These are phyloP conservation scores for Suillus clintonianus DNA, from an alignment of 768 basidiomycete species.

Conservation along the genomic window DNA sequence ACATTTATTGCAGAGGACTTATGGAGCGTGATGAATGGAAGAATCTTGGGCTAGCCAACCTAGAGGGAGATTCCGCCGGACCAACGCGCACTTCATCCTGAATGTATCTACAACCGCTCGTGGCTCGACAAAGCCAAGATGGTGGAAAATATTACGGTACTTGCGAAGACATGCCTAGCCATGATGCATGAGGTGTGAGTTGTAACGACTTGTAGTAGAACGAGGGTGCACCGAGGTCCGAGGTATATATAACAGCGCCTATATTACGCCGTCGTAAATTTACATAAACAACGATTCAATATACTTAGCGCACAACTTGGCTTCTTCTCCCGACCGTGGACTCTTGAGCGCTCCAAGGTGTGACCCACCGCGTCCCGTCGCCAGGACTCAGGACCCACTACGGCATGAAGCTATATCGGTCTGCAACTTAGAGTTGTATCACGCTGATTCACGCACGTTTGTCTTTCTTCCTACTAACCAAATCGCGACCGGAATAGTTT, in stretches of 20 bases:
- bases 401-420: background rate
- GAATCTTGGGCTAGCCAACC: slow-evolving; percentile 75
- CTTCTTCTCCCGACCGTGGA: background rate
- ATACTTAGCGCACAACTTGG: background rate
- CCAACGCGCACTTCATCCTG: background rate
- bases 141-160: background rate
- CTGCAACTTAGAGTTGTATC: background rate
- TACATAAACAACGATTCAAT: background rate
- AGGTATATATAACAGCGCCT: background rate
- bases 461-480: background rate
- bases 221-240: background rate
- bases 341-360: background rate
- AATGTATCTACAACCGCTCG: background rate
- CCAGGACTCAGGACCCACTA: background rate
- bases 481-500: background rate
- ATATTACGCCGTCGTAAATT: background rate
- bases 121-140: background rate
- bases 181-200: background rate
- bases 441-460: slow-evolving; percentile 4
- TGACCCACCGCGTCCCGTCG: background rate
- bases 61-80: slow-evolving; percentile 25
- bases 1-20: slow-evolving; percentile 56
- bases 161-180: background rate
- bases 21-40: slow-evolving; percentile 89
- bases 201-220: background rate